Conservation (phyloP, 257 asterid genomes). For the Nicotiana undulata region DNA sequence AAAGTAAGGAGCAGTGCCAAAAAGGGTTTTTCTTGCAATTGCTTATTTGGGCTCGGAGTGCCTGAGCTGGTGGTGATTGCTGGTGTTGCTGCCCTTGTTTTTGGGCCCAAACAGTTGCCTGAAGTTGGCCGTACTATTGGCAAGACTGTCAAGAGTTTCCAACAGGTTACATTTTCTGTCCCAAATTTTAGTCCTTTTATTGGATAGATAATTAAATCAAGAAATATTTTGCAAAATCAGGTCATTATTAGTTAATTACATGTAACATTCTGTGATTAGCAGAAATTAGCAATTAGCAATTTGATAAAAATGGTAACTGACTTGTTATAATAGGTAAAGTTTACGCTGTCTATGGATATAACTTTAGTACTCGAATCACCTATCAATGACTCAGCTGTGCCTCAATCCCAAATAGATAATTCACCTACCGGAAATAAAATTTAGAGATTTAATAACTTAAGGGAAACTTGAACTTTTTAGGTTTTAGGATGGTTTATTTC, state of each 20-base stretch:
- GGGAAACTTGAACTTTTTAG: not conserved
- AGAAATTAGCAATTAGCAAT: not conserved
- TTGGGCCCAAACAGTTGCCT: slow-evolving; percentile 83
- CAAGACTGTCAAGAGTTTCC: slow-evolving; percentile 88
- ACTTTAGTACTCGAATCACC: not conserved
- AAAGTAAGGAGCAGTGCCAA: slow-evolving; percentile 14
- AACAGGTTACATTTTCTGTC: slow-evolving; percentile 44
- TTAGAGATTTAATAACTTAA: not conserved
- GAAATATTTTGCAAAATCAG: not conserved
- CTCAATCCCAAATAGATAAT: not conserved
- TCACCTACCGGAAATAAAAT: not conserved
- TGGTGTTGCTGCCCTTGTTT: slow-evolving; percentile 70
- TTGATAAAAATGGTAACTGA: not conserved
- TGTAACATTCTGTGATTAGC: not conserved
- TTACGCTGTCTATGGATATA: too few species aligned
- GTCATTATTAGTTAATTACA: not conserved
- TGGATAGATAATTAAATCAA: not conserved
- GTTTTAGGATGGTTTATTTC: not conserved
- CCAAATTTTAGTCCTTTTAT: not conserved
- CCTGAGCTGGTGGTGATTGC: slow-evolving; percentile 89
- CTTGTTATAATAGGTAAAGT: not conserved
- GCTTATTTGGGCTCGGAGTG: slow-evolving; percentile 83
- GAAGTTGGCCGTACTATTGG: slow-evolving; percentile 83
- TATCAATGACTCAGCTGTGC: not conserved
- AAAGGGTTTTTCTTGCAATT: slow-evolving; percentile 52